phyloP scores from a whole-genome alignment of 78 protist species.

The Dictyostelium citrinum region DNA sequence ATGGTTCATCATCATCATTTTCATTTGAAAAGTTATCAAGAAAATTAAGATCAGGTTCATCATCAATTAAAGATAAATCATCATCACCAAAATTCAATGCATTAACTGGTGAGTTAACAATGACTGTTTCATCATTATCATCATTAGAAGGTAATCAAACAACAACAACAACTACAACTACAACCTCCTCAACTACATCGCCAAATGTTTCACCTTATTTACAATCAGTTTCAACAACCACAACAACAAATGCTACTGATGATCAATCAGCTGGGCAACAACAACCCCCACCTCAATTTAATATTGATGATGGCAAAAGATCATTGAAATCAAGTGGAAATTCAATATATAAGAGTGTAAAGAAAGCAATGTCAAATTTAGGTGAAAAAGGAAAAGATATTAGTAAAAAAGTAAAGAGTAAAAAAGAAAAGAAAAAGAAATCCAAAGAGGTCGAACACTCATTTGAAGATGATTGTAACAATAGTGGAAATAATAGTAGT shows the following conservation, averaged over 20 bases:
- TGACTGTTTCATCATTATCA: background rate
- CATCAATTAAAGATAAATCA: background rate
- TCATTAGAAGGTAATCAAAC: background rate
- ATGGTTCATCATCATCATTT: slow-evolving; percentile 6
- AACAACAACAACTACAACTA: background rate
- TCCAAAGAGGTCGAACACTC: background rate
- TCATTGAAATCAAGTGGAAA: slow-evolving; percentile 40
- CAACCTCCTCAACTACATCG: background rate
- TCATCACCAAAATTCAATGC: background rate
- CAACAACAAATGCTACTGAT: background rate
- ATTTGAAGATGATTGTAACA: background rate
- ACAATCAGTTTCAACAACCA: background rate
- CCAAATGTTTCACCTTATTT: slow-evolving; percentile 3
- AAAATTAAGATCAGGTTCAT: background rate
- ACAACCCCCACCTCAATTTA: background rate
- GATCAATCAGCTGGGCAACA: too few relatives aligned
- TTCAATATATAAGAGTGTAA: slow-evolving; percentile 36
- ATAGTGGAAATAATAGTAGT: background rate
- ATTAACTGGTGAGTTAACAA: background rate
- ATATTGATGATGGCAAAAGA: background rate
- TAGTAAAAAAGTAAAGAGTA: slow-evolving; percentile 22
- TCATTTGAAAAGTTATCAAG: background rate
- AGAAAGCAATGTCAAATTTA: slow-evolving; percentile 31
- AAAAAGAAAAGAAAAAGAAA: slow-evolving; percentile 7
- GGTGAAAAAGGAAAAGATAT: slow-evolving; percentile 50